Evolutionary conservation across 2,329 filamentous ascomycete species (phyloP).

Genomic region (Colletotrichum navitas): DNA sequence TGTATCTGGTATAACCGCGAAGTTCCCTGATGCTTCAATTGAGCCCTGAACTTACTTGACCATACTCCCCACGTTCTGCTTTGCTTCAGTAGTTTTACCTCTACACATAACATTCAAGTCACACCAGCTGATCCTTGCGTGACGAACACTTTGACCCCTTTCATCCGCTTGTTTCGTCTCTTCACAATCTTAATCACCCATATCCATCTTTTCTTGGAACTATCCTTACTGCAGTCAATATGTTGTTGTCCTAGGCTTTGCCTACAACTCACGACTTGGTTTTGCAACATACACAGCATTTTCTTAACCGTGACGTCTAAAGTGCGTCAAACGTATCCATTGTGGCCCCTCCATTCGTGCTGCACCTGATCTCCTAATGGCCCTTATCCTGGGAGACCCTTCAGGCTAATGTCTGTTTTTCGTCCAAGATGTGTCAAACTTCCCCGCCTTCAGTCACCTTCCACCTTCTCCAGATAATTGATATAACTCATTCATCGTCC

Average conservation of each 20-base stretch:
- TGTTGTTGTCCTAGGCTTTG: constrained; percentile 2
- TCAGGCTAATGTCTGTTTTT: constrained; percentile 16
- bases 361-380: constrained; percentile 28
- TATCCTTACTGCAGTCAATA: not conserved
- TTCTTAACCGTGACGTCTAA: constrained; percentile 33
- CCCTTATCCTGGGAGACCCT: not conserved
- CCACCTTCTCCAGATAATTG: constrained; percentile 12
- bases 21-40: constrained; percentile 21
- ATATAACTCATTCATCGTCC: constrained; percentile 36
- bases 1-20: constrained; percentile 5
- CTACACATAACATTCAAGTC: constrained; percentile 1
- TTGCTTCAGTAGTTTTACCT: not conserved
- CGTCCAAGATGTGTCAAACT: constrained; percentile 11
- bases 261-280: constrained; percentile 27
- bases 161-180: constrained; percentile 15
- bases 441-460: not conserved
- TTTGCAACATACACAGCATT: constrained; percentile 27
- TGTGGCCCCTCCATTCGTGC: constrained; percentile 11
- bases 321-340: constrained; percentile 36
- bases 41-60: constrained; percentile 7
- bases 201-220: constrained; percentile 20
- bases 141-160: constrained; percentile 29
- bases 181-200: constrained; percentile 10
- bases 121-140: constrained; percentile 7
- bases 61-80: not conserved